Percentiles rank a stretch among this genome's conserved stretches.
These are phyloP conservation scores for Pseudofabraea citricarpa DNA, from an alignment of 2,329 filamentous ascomycete species.

Conservation along the genomic window DNA sequence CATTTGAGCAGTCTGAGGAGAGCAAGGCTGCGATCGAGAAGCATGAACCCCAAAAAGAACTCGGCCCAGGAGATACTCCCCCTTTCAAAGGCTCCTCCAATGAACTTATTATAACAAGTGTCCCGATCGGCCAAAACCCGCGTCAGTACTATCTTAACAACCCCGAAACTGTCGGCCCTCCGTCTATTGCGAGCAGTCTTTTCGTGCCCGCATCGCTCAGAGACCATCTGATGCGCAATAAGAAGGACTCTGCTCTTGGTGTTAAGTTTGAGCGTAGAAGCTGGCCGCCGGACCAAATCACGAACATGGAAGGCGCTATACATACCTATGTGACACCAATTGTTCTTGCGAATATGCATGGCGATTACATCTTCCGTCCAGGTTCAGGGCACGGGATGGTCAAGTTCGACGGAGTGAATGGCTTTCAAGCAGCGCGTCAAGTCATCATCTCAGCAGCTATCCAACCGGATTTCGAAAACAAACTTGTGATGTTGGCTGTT, in stretches of 20 bases:
- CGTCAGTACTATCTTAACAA: background rate
- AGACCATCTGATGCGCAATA: slow-evolving; percentile 5
- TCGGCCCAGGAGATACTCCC: too few species aligned
- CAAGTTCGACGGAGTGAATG: slow-evolving; percentile 7
- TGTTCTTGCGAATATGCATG: slow-evolving; percentile 14
- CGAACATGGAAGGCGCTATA: slow-evolving; percentile 22
- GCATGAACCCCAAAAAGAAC: too few species aligned
- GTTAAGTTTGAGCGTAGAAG: slow-evolving; percentile 1
- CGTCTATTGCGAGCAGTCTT: slow-evolving; percentile 1
- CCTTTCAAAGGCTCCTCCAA: background rate
- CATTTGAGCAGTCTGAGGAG: too few species aligned
- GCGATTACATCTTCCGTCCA: slow-evolving; percentile 17
- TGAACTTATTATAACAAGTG: background rate
- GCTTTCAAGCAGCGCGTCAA: slow-evolving; percentile 7
- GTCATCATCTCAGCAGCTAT: slow-evolving; percentile 21
- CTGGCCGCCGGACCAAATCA: slow-evolving; percentile 11
- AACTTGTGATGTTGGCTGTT: slow-evolving; percentile 18
- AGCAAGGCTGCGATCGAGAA: too few species aligned
- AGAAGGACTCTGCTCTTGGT: slow-evolving; percentile 2
- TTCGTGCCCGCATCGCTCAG: slow-evolving; percentile 2
- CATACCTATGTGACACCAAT: slow-evolving; percentile 22
- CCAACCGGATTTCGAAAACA: slow-evolving; percentile 22
- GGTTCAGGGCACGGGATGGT: slow-evolving; percentile 16
- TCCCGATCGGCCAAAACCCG: background rate
- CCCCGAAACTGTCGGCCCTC: background rate